Conservation (phyloP, 306 rosid species). For the Sechiopsis laciniata region DNA sequence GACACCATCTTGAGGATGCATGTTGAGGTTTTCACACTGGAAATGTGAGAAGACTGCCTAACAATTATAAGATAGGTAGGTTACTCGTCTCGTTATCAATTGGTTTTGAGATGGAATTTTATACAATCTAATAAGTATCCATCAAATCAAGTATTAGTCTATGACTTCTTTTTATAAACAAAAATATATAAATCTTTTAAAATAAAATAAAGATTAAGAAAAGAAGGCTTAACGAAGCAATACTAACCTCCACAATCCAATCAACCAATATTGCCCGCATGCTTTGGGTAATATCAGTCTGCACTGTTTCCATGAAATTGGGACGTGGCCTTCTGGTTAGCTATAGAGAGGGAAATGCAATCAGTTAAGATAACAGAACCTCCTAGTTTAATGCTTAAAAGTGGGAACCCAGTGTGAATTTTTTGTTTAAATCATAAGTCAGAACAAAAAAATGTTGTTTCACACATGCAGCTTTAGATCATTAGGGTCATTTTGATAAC, state of each 20-base stretch:
- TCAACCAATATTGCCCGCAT: slow-evolving; percentile 92
- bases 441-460: background rate
- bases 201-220: background rate
- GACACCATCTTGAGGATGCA: too few relatives aligned
- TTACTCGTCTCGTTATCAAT: too few relatives aligned
- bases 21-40: too few relatives aligned
- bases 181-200: background rate
- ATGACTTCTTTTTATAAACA: background rate
- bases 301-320: slow-evolving; percentile 59
- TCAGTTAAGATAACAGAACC: background rate
- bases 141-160: background rate
- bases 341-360: slow-evolving; percentile 32
- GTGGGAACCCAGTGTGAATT: background rate
- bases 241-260: slow-evolving; percentile 95
- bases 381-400: background rate
- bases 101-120: too few relatives aligned
- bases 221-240: slow-evolving; percentile 15
- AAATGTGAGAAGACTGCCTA: too few relatives aligned
- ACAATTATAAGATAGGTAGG: too few relatives aligned
- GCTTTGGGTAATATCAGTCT: slow-evolving; percentile 66
- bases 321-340: slow-evolving; percentile 65
- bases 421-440: background rate
- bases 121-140: background rate
- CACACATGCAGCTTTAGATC: background rate
- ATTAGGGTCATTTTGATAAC: background rate